phyloP scores from a whole-genome alignment of 768 basidiomycete species.

The Amanita phalloides region DNA sequence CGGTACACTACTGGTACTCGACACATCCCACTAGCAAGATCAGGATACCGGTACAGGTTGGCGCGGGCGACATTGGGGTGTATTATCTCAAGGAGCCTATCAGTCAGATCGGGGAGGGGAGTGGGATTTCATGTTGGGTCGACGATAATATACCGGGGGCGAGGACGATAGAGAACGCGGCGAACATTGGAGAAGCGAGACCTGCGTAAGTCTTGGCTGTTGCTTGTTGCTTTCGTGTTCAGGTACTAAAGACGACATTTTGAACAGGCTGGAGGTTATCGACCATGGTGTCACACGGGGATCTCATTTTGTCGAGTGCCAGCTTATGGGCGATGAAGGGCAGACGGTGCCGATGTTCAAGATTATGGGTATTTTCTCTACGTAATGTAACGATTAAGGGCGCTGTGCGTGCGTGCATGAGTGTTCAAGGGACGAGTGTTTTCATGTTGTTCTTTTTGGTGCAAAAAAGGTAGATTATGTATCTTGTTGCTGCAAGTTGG shows the following conservation, averaged over 20 bases:
- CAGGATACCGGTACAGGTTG: slow-evolving; percentile 73
- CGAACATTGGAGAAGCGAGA: slow-evolving; percentile 45
- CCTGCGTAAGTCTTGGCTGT: slow-evolving; percentile 47
- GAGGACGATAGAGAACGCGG: slow-evolving; percentile 68
- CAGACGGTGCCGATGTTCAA: slow-evolving; percentile 73
- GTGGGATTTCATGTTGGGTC: slow-evolving; percentile 88
- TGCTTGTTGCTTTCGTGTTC: not conserved
- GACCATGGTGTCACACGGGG: slow-evolving; percentile 80
- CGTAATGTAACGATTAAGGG: slow-evolving; percentile 23
- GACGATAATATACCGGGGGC: slow-evolving; percentile 88
- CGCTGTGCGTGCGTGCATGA: not conserved
- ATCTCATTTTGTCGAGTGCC: slow-evolving; percentile 90
- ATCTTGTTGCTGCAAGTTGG: too few relatives aligned
- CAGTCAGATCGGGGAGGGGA: slow-evolving; percentile 45
- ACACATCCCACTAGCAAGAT: slow-evolving; percentile 73
- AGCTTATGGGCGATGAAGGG: slow-evolving; percentile 82
- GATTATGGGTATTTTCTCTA: slow-evolving; percentile 84
- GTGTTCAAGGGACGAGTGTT: not conserved
- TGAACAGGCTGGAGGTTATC: slow-evolving; percentile 65
- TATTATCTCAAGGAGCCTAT: slow-evolving; percentile 79
- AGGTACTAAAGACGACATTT: slow-evolving; percentile 2
- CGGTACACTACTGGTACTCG: slow-evolving; percentile 89
- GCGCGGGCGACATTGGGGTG: slow-evolving; percentile 87
- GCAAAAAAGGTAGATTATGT: too few relatives aligned
- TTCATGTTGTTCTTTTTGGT: too few relatives aligned